Evolutionary conservation across 495 filamentous ascomycete genomes (phyloP).

Genomic region (Talaromyces adpressus): DNA sequence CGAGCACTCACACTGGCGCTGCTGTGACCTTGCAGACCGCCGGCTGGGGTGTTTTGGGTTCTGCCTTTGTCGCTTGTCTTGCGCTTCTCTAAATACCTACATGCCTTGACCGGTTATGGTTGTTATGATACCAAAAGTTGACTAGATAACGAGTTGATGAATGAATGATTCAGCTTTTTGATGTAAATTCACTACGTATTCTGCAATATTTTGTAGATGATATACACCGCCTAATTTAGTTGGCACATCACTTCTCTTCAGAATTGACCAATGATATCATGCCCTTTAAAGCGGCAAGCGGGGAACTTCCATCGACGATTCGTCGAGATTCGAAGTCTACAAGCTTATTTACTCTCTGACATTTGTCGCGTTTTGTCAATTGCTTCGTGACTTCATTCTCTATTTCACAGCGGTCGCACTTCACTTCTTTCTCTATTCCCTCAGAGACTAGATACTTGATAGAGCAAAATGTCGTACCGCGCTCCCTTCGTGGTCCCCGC

Average conservation of each 20-base stretch:
- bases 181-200: not conserved
- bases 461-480: conserved; percentile 40
- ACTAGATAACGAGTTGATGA: not conserved
- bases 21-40: conserved; percentile 25
- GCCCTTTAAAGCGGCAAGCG: not conserved
- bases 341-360: no score
- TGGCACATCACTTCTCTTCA: not conserved
- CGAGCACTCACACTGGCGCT: conserved; percentile 17
- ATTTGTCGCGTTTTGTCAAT: no score
- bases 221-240: not conserved
- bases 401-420: no score
- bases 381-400: no score
- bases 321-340: not conserved
- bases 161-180: not conserved
- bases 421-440: not conserved
- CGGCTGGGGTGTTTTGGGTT: conserved; percentile 27
- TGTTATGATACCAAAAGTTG: not conserved
- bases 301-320: not conserved
- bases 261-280: conserved; percentile 1
- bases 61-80: conserved; percentile 22
- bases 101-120: not conserved
- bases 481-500: conserved; percentile 75
- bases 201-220: not conserved
- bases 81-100: conserved; percentile 18
- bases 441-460: not conserved